A percentile compares a stretch with the other conserved stretches of the same genome.
phyloP scores from a whole-genome alignment of 306 rosid species.

The Castanea crenata region DNA sequence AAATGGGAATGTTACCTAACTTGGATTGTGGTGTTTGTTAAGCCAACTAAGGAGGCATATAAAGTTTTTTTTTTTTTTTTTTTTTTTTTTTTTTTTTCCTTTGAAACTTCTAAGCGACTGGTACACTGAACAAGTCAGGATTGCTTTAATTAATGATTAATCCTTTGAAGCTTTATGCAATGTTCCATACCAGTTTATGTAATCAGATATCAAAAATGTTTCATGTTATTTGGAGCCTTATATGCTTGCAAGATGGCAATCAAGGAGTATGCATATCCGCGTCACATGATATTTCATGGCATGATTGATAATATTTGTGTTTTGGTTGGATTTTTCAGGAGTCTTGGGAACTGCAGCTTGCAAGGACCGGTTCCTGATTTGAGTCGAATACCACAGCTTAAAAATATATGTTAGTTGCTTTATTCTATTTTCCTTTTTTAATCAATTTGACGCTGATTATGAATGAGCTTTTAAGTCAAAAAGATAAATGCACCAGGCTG shows the following conservation, averaged over 20 bases:
- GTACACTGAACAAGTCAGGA: background rate
- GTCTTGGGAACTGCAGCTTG: constrained; percentile 82
- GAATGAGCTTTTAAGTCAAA: background rate
- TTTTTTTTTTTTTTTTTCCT: background rate
- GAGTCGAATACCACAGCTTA: constrained; percentile 47
- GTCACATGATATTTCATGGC: no score
- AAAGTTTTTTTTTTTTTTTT: no score
- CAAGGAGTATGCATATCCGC: background rate
- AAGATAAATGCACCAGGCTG: background rate
- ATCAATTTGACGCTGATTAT: background rate
- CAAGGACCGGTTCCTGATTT: constrained; percentile 76
- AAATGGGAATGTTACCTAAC: background rate
- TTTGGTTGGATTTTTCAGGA: constrained; percentile 50
- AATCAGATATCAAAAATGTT: background rate
- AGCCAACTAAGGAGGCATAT: background rate
- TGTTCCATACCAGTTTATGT: background rate
- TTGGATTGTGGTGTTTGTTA: background rate
- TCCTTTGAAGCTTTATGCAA: background rate
- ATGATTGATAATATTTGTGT: constrained; percentile 3
- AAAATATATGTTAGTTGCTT: constrained; percentile 61
- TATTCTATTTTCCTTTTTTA: constrained; percentile 13
- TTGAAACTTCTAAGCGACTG: background rate
- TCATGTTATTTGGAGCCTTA: background rate
- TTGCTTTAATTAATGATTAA: background rate
- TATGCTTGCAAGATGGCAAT: background rate